A percentile compares a stretch with the other conserved stretches of the same genome.
Evolutionary conservation across 805 yeast genomes (phyloP).

Genomic region (Hanseniaspora mollemarum): DNA sequence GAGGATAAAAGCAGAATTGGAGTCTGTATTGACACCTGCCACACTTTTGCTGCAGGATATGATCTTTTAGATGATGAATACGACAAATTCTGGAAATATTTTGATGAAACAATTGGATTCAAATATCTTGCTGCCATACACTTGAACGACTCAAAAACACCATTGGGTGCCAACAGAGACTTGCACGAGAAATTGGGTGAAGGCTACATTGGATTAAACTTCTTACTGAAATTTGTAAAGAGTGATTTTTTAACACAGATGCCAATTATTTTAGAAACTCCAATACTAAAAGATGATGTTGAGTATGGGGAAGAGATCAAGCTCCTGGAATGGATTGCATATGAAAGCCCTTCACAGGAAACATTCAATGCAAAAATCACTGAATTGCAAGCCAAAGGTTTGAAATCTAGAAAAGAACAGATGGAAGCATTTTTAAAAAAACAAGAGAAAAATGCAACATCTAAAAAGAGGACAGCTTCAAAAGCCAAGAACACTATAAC

Average conservation of each 20-base stretch:
- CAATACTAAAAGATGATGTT: slow-evolving; percentile 50
- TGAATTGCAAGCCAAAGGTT: slow-evolving; percentile 49
- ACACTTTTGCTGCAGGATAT: slow-evolving; percentile 91
- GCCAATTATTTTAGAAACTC: slow-evolving; percentile 84
- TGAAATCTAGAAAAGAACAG: slow-evolving; percentile 57
- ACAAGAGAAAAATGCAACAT: slow-evolving; percentile 25
- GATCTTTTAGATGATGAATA: slow-evolving; percentile 60
- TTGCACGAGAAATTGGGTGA: slow-evolving; percentile 80
- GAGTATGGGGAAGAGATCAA: slow-evolving; percentile 74
- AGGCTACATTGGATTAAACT: slow-evolving; percentile 81
- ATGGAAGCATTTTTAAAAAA: slow-evolving; percentile 53
- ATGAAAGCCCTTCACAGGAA: slow-evolving; percentile 29
- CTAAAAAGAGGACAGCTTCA: slow-evolving; percentile 18
- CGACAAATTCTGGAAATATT: slow-evolving; percentile 59
- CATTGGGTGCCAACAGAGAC: slow-evolving; percentile 79
- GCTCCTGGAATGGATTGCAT: slow-evolving; percentile 61
- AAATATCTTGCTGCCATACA: slow-evolving; percentile 72
- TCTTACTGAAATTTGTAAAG: slow-evolving; percentile 68
- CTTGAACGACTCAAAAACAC: slow-evolving; percentile 90
- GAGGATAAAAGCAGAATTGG: slow-evolving; percentile 80
- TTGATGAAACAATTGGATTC: slow-evolving; percentile 63
- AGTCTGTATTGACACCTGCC: slow-evolving; percentile 93
- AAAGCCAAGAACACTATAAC: background rate
- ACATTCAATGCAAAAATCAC: slow-evolving; percentile 42
- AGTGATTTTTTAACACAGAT: slow-evolving; percentile 47